Evolutionary conservation across 768 basidiomycete species (phyloP).

Genomic region (Lactarius psammicola): DNA sequence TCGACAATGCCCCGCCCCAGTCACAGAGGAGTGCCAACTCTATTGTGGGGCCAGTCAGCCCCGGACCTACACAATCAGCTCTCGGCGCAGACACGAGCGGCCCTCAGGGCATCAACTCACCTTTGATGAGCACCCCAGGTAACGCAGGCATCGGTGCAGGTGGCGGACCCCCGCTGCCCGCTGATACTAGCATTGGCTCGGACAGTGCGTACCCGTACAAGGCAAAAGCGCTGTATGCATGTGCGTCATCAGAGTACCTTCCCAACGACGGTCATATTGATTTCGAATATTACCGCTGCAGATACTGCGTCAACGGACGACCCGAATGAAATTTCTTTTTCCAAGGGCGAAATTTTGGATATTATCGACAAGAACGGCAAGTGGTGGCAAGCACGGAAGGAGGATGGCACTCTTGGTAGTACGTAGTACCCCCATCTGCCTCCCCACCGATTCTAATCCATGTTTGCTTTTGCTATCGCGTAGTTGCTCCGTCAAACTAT

Average conservation of each 20-base stretch:
- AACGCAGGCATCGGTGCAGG: conserved; percentile 62
- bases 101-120: conserved; percentile 50
- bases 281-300: conserved; percentile 36
- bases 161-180: conserved; percentile 34
- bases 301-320: conserved; percentile 94
- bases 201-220: conserved; percentile 59
- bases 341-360: conserved; percentile 89
- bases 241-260: conserved; percentile 40
- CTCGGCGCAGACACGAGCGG: conserved; percentile 47
- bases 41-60: conserved; percentile 13
- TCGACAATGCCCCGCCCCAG: conserved; percentile 14
- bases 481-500: conserved; percentile 86
- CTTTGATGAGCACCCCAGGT: conserved; percentile 59
- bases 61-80: conserved; percentile 36
- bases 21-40: conserved; percentile 22
- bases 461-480: not conserved
- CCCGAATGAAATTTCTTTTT: conserved; percentile 93
- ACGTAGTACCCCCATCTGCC: conserved; percentile 39
- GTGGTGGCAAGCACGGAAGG: conserved; percentile 88
- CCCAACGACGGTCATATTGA: not conserved
- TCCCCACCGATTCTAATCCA: not conserved
- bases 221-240: conserved; percentile 88
- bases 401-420: conserved; percentile 78
- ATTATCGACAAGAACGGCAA: conserved; percentile 91
- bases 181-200: conserved; percentile 28